These are phyloP conservation scores for Ambrosia artemisiifolia DNA, from an alignment of 129 eudicot genomes.

Conservation along the genomic window DNA sequence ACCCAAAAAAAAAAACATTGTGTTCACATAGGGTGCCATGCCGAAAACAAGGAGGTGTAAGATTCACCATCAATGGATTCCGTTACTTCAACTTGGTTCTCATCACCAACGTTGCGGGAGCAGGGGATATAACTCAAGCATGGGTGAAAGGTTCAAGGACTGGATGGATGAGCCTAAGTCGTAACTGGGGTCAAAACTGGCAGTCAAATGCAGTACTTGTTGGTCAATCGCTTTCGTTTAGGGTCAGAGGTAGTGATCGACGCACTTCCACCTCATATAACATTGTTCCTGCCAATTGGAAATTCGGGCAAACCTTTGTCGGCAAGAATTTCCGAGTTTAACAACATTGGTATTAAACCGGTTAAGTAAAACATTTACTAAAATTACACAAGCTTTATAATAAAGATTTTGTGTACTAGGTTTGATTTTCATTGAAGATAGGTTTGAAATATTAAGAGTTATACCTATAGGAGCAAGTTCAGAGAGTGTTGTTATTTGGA, in stretches of 20 bases:
- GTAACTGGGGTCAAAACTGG: constrained; percentile 88
- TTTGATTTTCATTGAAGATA: constrained; percentile 9
- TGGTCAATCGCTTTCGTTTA: constrained; percentile 70
- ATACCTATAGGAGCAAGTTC: constrained; percentile 8
- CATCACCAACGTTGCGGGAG: constrained; percentile 77
- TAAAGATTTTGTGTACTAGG: constrained; percentile 12
- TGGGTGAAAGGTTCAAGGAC: constrained; percentile 67
- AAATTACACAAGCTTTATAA: neutral
- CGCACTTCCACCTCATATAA: constrained; percentile 67
- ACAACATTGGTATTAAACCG: neutral
- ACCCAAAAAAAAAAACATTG: neutral
- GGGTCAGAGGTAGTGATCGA: constrained; percentile 61
- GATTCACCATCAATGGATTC: constrained; percentile 65
- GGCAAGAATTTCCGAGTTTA: constrained; percentile 68
- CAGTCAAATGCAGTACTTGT: constrained; percentile 51
- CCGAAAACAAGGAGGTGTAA: constrained; percentile 59
- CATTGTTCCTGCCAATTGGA: constrained; percentile 66
- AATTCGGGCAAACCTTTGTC: constrained; percentile 66
- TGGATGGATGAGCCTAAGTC: constrained; percentile 61
- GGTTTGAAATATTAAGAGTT: constrained; percentile 6
- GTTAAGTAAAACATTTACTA: neutral
- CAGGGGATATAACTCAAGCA: constrained; percentile 56
- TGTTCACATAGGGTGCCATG: constrained; percentile 56
- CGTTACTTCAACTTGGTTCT: constrained; percentile 75
- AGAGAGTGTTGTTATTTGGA: constrained; percentile 10